Percentiles rank a stretch among this genome's conserved stretches.
These are phyloP conservation scores for Aspergillus bridgeri DNA, from an alignment of 495 filamentous ascomycete genomes.

Conservation along the genomic window DNA sequence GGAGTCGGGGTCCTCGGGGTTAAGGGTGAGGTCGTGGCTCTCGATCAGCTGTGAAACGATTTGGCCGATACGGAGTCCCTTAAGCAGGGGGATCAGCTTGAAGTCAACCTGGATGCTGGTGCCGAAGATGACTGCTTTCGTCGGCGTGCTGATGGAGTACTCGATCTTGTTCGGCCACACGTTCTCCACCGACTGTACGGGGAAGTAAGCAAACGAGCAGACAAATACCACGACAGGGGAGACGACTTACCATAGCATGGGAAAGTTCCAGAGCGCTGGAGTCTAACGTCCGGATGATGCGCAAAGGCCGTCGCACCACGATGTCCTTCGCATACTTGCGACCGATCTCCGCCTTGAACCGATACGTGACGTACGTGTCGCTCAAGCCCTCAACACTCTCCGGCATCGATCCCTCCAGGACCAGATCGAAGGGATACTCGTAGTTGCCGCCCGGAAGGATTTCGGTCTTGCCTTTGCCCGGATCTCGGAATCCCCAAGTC, in stretches of 20 bases:
- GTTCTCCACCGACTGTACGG: slow-evolving; percentile 70
- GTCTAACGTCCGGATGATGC: slow-evolving; percentile 83
- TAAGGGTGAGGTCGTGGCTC: slow-evolving; percentile 63
- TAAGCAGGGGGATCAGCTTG: slow-evolving; percentile 75
- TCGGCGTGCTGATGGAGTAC: slow-evolving; percentile 84
- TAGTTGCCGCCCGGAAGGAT: slow-evolving; percentile 74
- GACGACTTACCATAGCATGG: slow-evolving; percentile 67
- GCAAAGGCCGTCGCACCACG: slow-evolving; percentile 70
- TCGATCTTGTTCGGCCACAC: slow-evolving; percentile 94
- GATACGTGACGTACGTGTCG: slow-evolving; percentile 79
- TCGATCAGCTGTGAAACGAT: slow-evolving; percentile 75
- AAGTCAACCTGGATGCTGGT: slow-evolving; percentile 77
- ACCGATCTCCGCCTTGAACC: slow-evolving; percentile 81
- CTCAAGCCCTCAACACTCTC: slow-evolving; percentile 87
- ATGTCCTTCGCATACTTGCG: slow-evolving; percentile 79
- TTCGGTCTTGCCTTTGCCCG: slow-evolving; percentile 52
- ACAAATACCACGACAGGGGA: not conserved
- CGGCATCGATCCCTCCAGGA: slow-evolving; percentile 68
- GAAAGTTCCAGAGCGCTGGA: slow-evolving; percentile 76
- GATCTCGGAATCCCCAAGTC: slow-evolving; percentile 51
- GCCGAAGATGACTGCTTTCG: slow-evolving; percentile 88
- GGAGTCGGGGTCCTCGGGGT: slow-evolving; percentile 46
- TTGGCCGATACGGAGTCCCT: slow-evolving; percentile 77
- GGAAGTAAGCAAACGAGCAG: slow-evolving; percentile 11
- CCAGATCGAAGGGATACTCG: slow-evolving; percentile 83